These are phyloP conservation scores for Colletotrichum tropicicola DNA, from an alignment of 2,329 filamentous ascomycete genomes.

Conservation along the genomic window DNA sequence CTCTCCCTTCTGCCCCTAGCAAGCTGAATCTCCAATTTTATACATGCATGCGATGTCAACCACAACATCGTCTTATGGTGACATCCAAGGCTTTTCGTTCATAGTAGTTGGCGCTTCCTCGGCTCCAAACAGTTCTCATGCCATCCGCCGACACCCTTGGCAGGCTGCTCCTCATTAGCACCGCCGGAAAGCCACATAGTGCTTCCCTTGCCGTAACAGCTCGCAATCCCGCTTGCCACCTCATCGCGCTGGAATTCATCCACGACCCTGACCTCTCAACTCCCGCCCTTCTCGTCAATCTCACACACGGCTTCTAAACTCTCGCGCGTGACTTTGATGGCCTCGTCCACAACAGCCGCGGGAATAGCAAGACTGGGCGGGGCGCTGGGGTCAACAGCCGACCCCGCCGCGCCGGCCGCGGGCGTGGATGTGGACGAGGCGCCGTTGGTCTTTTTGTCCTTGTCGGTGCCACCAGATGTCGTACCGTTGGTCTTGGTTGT, in stretches of 20 bases:
- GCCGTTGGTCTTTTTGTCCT: conserved; percentile 27
- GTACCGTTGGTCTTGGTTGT: conserved; percentile 39
- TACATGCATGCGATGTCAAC: conserved; percentile 5
- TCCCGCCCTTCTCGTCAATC: conserved; percentile 38
- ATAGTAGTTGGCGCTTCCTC: background rate
- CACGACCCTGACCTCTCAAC: background rate
- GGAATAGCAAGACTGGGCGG: conserved; percentile 63
- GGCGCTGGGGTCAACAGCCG: conserved; percentile 31
- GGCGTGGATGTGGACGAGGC: conserved; percentile 13
- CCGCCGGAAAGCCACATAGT: background rate
- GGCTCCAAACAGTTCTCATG: background rate
- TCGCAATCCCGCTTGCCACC: background rate
- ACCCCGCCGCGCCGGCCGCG: conserved; percentile 19
- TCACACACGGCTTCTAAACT: conserved; percentile 61
- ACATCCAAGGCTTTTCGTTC: conserved; percentile 2
- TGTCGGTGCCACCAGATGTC: background rate
- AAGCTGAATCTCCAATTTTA: conserved; percentile 4
- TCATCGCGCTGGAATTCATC: background rate
- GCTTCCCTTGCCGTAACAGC: background rate
- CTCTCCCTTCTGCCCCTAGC: background rate
- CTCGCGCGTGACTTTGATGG: conserved; percentile 67
- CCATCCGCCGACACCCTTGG: background rate
- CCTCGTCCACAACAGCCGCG: conserved; percentile 67
- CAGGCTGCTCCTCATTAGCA: background rate
- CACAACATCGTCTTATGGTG: background rate